Base-by-base conservation (phyloP, 352 stramenopile genomes). In the Phytophthora crassamura region DNA sequence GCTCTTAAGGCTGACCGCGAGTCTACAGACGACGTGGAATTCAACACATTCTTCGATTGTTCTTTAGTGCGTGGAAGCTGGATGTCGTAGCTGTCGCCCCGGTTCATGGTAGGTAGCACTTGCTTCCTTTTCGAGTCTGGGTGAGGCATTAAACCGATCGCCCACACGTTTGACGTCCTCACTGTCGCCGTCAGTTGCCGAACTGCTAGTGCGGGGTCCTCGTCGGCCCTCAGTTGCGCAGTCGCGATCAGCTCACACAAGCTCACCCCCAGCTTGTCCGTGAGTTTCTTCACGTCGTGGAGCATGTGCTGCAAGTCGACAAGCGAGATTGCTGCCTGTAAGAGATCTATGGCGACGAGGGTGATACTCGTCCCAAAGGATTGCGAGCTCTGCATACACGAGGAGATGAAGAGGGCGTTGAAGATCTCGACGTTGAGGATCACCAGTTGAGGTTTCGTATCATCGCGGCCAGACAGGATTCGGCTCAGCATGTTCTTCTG, bases 401-500 rank as follows among this genome's bases (percentile, higher is more conserved):
- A 54, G 8, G 56, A 33, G 15, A 69, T 75, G 32, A 72, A 75
- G 41, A 75, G 56, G 10, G 62, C 34, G 12, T 72, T 72, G 36
- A 72, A 75, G 15, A 72, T 61, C 36, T 75, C 67, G 15, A 69
- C 43, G 8, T 69, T 74, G 8, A 77, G 54, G 11, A 72, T 64
- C 8, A 77, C 33, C 1, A 72, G 34, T 47, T 72, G 64, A 0
- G 57, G 64, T 32, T 72, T 72, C 0, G 42, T 59, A 11, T 72
- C 64, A 10, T 72, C 64, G 1, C 30, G 35, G 3, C 57, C 64
- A 14, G 41, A 32, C 1, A 72, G 64, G 16, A 72, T 54, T 4
- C 64, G 57, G 6, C 49, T 67, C 0, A 63, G 14, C 9, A 67
- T 58, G 49, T 86, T 84, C 47, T 79, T 86, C 38, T 68, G 49